Conservation (phyloP, 495 filamentous ascomycete species). For the Penicillium lividum region DNA sequence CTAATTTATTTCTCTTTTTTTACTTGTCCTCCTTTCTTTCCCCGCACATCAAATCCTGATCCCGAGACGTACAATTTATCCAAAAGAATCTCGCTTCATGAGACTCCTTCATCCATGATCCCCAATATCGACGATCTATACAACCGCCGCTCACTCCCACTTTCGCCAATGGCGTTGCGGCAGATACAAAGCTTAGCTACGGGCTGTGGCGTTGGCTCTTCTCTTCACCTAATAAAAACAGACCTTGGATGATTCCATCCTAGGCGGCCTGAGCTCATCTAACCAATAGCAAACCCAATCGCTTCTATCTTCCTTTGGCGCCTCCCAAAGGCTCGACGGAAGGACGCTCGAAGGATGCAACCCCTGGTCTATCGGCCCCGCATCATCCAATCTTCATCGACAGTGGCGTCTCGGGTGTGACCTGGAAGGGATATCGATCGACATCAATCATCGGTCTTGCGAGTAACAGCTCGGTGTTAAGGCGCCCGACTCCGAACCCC, state of each 20-base stretch:
- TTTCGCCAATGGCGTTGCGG: not conserved
- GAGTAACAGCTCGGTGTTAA: not conserved
- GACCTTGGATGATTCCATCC: not conserved
- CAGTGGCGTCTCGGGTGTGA: slow-evolving; percentile 7
- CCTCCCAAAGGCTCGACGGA: not conserved
- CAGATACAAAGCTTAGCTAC: slow-evolving; percentile 9
- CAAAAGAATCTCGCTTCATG: not conserved
- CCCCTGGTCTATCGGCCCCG: slow-evolving; percentile 10
- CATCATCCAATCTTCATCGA: not conserved
- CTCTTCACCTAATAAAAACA: not conserved
- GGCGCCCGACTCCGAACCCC: not conserved
- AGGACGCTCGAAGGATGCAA: slow-evolving; percentile 3
- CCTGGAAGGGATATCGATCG: slow-evolving; percentile 11
- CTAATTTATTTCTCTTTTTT: not conserved
- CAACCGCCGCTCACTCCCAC: not conserved
- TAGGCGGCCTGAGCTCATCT: not conserved
- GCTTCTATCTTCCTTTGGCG: not conserved
- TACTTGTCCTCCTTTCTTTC: not conserved
- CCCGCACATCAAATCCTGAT: not conserved
- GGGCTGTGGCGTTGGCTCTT: slow-evolving; percentile 12
- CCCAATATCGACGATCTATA: not conserved
- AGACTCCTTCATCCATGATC: not conserved
- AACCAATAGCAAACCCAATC: not conserved
- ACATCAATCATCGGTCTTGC: not conserved
- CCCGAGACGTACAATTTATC: not conserved